Evolutionary conservation across 139 green algal genomes (phyloP).

Genomic region (Diplosphaera chodatii): DNA sequence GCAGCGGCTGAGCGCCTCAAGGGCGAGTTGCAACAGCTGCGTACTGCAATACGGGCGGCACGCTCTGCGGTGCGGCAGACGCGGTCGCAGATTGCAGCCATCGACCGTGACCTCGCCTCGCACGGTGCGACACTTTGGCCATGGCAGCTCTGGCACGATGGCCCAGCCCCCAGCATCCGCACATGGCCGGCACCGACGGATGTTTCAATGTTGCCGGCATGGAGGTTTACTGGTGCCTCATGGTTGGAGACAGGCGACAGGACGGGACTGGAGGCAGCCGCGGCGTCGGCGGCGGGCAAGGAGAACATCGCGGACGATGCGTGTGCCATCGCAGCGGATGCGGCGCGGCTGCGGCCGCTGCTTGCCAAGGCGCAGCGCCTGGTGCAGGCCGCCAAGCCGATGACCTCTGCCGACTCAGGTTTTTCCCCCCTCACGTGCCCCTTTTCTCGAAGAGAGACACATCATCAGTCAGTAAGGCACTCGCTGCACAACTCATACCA

Average conservation of each 20-base stretch:
- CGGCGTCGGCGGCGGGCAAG: slow-evolving; percentile 23
- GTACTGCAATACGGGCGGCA: neutral
- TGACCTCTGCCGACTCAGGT: neutral
- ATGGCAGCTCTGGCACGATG: too few relatives aligned
- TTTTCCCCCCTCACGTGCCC: too few relatives aligned
- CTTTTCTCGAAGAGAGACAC: too few relatives aligned
- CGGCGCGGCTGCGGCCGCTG: slow-evolving; percentile 8
- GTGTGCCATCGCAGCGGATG: slow-evolving; percentile 17
- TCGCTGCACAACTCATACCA: too few relatives aligned
- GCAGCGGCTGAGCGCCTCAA: neutral
- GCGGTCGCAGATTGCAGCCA: neutral
- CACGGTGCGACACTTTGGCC: neutral
- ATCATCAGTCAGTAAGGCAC: too few relatives aligned
- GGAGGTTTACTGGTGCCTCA: too few relatives aligned
- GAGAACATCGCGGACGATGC: slow-evolving; percentile 36
- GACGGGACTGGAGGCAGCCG: slow-evolving; percentile 9
- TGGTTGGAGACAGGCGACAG: slow-evolving; percentile 15
- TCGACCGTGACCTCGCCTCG: neutral
- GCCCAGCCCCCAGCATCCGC: too few relatives aligned
- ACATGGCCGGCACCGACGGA: too few relatives aligned
- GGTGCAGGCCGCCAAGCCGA: neutral
- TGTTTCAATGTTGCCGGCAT: too few relatives aligned
- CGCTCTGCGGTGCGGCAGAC: neutral
- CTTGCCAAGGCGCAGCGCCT: slow-evolving; percentile 5
- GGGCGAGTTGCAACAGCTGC: neutral